Evolutionary conservation across 768 basidiomycete species (phyloP).

Genomic region (Mycena vulgaris): DNA sequence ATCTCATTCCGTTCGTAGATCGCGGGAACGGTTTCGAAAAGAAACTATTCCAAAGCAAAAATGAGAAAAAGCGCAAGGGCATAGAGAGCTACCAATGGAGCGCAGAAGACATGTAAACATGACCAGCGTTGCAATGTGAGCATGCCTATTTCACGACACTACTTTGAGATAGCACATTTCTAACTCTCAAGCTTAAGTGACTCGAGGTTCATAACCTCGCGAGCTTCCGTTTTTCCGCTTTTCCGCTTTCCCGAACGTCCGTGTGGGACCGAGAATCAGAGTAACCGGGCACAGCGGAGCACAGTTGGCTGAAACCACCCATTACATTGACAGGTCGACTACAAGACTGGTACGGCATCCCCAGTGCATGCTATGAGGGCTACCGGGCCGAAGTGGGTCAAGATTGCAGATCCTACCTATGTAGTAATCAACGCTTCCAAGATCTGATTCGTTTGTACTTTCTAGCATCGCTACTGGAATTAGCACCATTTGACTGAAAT

Average conservation of each 20-base stretch:
- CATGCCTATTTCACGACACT: neutral
- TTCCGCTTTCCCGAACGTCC: conserved; percentile 4
- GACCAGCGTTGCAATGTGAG: conserved; percentile 12
- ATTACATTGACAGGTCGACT: neutral
- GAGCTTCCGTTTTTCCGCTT: too few species aligned
- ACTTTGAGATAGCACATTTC: neutral
- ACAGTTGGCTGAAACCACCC: neutral
- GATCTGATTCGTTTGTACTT: neutral
- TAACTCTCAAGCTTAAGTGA: neutral
- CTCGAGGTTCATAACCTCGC: neutral
- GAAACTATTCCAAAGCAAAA: conserved; percentile 88
- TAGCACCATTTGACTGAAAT: neutral
- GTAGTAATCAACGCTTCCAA: too few species aligned
- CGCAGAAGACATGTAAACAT: conserved; percentile 91
- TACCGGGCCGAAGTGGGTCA: too few species aligned
- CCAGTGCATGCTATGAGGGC: too few species aligned
- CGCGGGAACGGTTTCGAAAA: conserved; percentile 96
- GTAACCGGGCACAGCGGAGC: neutral
- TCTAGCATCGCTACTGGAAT: neutral
- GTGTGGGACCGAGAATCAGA: conserved; percentile 22
- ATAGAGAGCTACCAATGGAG: conserved; percentile 89
- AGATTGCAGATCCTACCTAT: too few species aligned
- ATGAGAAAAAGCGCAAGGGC: conserved; percentile 79
- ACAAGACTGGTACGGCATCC: neutral
- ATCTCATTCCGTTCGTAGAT: conserved; percentile 63